A percentile compares a stretch with the other conserved stretches of the same genome.
Conservation (phyloP, 2,329 filamentous ascomycete species). For the Pseudocercospora fuligena region DNA sequence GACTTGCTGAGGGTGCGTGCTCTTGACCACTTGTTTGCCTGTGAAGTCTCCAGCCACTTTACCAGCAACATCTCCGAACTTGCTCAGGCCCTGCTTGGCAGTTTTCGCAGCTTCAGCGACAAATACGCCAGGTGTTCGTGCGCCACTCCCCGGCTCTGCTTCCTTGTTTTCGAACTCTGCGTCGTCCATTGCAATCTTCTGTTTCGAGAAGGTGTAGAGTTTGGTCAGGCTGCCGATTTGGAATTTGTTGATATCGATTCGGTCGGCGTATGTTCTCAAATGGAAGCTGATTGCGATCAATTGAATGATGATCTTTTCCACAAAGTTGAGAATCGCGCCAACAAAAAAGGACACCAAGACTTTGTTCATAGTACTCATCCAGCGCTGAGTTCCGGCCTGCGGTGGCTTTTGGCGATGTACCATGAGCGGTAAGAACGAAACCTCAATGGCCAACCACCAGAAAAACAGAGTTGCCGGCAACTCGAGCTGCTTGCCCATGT, state of each 20-base stretch:
- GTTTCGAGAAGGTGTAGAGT: constrained; percentile 67
- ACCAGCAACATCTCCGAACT: constrained; percentile 82
- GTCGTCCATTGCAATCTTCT: constrained; percentile 70
- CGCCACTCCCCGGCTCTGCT: constrained; percentile 58
- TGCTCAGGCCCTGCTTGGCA: constrained; percentile 75
- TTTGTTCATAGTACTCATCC: constrained; percentile 83
- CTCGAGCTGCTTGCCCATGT: constrained; percentile 84
- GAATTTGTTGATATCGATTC: constrained; percentile 91
- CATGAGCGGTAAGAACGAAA: constrained; percentile 85
- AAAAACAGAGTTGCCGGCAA: constrained; percentile 85
- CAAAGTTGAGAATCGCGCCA: constrained; percentile 76
- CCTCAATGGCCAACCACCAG: constrained; percentile 85
- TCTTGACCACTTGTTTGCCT: constrained; percentile 69
- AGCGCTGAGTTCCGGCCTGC: constrained; percentile 57
- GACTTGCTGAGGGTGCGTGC: constrained; percentile 82
- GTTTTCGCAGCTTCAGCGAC: constrained; percentile 73
- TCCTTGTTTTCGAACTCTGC: constrained; percentile 71
- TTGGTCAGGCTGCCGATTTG: constrained; percentile 74
- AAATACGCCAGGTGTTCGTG: constrained; percentile 73
- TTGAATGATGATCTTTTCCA: constrained; percentile 92
- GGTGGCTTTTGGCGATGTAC: constrained; percentile 64
- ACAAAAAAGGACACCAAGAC: constrained; percentile 86
- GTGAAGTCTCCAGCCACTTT: constrained; percentile 91
- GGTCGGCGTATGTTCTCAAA: constrained; percentile 82
- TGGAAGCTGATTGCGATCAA: constrained; percentile 95